A percentile compares a stretch with the other conserved stretches of the same genome.
These are phyloP conservation scores for Suhomyces bribrorum DNA, from an alignment of 1,139 yeast species.

Conservation along the genomic window DNA sequence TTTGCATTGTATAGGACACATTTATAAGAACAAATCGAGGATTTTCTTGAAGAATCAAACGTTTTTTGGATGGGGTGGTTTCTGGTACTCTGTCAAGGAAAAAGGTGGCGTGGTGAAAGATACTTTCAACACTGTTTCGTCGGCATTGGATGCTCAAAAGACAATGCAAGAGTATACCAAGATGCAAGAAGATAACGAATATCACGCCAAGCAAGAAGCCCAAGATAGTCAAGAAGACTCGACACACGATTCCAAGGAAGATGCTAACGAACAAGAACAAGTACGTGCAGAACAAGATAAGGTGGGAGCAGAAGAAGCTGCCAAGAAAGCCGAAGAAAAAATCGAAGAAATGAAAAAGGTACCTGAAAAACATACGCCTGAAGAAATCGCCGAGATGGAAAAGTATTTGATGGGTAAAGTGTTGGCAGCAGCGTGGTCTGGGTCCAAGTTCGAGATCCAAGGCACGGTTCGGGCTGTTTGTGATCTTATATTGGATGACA, in stretches of 20 bases:
- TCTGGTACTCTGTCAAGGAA: constrained; percentile 82
- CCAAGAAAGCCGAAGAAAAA: constrained; percentile 13
- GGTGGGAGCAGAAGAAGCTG: constrained; percentile 14
- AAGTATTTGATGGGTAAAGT: constrained; percentile 86
- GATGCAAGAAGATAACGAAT: constrained; percentile 62
- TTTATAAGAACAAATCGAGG: constrained; percentile 69
- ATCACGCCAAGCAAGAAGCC: constrained; percentile 44
- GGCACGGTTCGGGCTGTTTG: constrained; percentile 87
- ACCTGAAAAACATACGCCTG: constrained; percentile 66
- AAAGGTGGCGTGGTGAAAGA: constrained; percentile 85
- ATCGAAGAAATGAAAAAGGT: constrained; percentile 16
- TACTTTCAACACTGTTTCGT: constrained; percentile 78
- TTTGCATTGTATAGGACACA: constrained; percentile 80
- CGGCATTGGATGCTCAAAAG: constrained; percentile 87
- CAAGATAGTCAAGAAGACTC: constrained; percentile 30
- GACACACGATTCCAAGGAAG: constrained; percentile 45
- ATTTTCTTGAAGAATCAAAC: constrained; percentile 59
- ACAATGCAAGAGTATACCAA: constrained; percentile 82
- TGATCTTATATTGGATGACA: constrained; percentile 71
- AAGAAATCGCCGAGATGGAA: constrained; percentile 84
- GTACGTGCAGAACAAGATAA: constrained; percentile 16
- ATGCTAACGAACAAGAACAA: constrained; percentile 21
- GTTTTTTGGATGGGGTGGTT: constrained; percentile 79
- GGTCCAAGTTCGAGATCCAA: constrained; percentile 86
- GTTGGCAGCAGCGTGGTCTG: constrained; percentile 95